These are phyloP conservation scores for Plasmodium relictum DNA, from an alignment of 169 alveolate species.

Conservation along the genomic window DNA sequence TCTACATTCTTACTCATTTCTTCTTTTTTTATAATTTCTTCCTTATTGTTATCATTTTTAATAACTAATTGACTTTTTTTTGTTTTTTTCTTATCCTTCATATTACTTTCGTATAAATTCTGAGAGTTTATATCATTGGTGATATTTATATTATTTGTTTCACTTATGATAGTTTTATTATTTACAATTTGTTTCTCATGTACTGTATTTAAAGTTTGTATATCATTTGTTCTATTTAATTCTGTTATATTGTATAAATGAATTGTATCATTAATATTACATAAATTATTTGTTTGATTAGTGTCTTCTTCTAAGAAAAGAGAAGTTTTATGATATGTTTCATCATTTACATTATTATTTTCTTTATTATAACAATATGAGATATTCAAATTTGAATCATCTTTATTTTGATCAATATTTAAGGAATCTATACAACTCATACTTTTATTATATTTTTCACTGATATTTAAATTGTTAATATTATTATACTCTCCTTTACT, in stretches of 20 bases:
- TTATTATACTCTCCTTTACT: not conserved
- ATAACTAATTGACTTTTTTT: not conserved
- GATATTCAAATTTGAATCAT: not conserved
- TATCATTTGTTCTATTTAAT: constrained; percentile 6
- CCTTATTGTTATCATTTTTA: not conserved
- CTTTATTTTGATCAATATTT: constrained; percentile 8
- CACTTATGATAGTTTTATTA: not conserved
- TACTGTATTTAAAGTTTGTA: not conserved
- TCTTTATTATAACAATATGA: not conserved
- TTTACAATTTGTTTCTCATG: not conserved
- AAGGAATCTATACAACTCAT: not conserved
- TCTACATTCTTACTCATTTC: not conserved
- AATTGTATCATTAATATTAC: constrained; percentile 1
- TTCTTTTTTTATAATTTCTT: not conserved
- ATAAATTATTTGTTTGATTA: constrained; percentile 7
- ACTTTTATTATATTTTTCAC: not conserved
- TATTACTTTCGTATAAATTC: not conserved
- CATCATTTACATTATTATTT: constrained; percentile 8
- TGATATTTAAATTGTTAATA: not conserved
- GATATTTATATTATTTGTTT: not conserved
- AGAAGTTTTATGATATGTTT: constrained; percentile 28
- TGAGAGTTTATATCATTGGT: not conserved
- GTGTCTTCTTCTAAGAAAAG: constrained; percentile 19
- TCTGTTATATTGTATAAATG: not conserved
- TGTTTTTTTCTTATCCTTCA: not conserved